phyloP scores from a whole-genome alignment of 306 rosid species.

The Gleditsia sinensis region DNA sequence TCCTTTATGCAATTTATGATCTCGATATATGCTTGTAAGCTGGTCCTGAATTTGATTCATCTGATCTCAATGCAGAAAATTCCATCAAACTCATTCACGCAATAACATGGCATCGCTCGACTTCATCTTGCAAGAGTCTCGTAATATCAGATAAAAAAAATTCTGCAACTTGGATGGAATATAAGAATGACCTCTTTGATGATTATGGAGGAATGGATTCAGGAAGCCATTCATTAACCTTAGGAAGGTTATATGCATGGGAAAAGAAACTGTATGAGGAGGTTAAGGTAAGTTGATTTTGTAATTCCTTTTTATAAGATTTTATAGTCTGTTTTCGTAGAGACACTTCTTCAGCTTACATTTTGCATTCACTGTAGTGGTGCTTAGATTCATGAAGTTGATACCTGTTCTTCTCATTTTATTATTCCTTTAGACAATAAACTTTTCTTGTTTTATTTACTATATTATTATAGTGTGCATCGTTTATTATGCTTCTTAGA shows the following conservation, averaged over 20 bases:
- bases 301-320: neutral
- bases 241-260: constrained; percentile 92
- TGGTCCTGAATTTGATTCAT: constrained; percentile 34
- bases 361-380: constrained; percentile 11
- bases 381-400: neutral
- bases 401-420: neutral
- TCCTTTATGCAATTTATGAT: neutral
- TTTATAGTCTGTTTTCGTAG: constrained; percentile 17
- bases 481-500: neutral
- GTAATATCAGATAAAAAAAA: constrained; percentile 62
- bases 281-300: constrained; percentile 67
- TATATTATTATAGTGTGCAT: neutral
- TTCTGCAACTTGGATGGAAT: constrained; percentile 75
- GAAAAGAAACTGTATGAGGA: constrained; percentile 95
- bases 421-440: neutral
- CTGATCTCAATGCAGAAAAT: constrained; percentile 66
- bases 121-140: constrained; percentile 82
- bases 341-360: neutral
- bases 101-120: constrained; percentile 69
- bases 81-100: constrained; percentile 86
- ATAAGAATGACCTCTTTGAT: constrained; percentile 77
- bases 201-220: constrained; percentile 90
- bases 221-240: constrained; percentile 87
- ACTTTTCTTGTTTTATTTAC: neutral
- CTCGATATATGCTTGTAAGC: constrained; percentile 5